Conservation (phyloP, 2,329 filamentous ascomycete species). For the Alternaria arbusti region DNA sequence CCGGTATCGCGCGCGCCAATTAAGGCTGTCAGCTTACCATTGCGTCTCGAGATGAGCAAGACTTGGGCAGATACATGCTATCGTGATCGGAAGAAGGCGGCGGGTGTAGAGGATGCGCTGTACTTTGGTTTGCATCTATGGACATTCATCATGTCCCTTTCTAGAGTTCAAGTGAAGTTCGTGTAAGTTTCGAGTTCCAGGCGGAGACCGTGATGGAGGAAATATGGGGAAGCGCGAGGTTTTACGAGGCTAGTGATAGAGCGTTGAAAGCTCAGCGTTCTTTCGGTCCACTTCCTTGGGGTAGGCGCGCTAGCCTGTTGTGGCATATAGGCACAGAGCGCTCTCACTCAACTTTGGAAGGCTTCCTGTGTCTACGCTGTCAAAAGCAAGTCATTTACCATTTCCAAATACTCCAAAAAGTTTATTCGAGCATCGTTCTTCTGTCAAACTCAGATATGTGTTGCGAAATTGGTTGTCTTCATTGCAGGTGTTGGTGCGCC, state of each 20-base stretch:
- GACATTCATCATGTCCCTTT: not conserved
- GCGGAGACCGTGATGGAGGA: not conserved
- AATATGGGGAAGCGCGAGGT: not conserved
- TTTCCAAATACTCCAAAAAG: not conserved
- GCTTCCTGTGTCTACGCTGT: not conserved
- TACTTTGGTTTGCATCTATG: not conserved
- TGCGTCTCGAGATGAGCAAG: too few relatives aligned
- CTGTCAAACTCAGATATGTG: not conserved
- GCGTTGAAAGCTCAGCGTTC: not conserved
- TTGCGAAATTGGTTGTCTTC: not conserved
- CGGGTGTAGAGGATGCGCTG: not conserved
- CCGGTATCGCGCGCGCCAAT: slow-evolving; percentile 30
- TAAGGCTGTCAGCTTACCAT: slow-evolving; percentile 3
- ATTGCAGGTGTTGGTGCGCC: not conserved
- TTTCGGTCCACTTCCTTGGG: not conserved
- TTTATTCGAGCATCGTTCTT: not conserved
- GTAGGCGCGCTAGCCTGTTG: not conserved
- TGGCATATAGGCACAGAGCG: not conserved
- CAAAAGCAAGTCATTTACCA: not conserved
- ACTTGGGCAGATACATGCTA: not conserved
- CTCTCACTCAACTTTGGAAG: not conserved
- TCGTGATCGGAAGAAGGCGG: not conserved
- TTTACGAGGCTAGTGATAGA: not conserved
- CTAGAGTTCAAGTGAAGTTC: too few relatives aligned
- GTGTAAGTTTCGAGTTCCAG: not conserved